phyloP scores from a whole-genome alignment of 139 green algal species.

The Astrephomene gubernaculifera region DNA sequence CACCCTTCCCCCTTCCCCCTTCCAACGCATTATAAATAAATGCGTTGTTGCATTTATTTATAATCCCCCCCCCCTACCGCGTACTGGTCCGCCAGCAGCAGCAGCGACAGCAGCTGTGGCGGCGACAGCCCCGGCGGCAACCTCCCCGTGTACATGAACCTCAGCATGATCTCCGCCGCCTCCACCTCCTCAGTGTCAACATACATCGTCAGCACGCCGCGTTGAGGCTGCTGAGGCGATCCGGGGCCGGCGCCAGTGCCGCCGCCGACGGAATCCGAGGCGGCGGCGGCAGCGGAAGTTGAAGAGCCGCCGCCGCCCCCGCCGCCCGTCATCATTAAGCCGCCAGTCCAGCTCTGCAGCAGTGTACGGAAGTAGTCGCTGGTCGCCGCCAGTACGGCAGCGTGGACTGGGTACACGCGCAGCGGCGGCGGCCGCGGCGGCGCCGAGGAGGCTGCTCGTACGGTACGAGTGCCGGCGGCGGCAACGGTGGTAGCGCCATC shows the following conservation, averaged over 20 bases:
- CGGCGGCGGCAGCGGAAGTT: too few species aligned
- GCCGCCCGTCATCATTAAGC: not conserved
- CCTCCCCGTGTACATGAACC: conserved; percentile 39
- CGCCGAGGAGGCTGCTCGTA: not conserved
- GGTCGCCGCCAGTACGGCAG: conserved; percentile 21
- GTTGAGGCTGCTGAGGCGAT: too few species aligned
- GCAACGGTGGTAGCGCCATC: not conserved
- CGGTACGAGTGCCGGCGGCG: not conserved
- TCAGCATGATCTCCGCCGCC: conserved; percentile 29
- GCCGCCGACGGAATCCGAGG: too few species aligned
- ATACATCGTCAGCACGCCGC: conserved; percentile 30
- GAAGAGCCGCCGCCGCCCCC: not conserved
- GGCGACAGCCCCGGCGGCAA: conserved; percentile 6
- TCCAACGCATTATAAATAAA: too few species aligned
- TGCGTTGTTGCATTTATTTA: too few species aligned
- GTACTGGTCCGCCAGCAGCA: conserved; percentile 37
- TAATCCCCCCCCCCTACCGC: too few species aligned
- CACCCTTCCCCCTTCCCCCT: too few species aligned
- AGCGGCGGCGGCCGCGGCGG: conserved; percentile 2
- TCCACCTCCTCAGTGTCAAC: conserved; percentile 13
- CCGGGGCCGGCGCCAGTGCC: not conserved
- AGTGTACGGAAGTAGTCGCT: conserved; percentile 34
- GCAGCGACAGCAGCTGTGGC: conserved; percentile 1
- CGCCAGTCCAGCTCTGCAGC: conserved; percentile 12
- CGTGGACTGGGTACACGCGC: conserved; percentile 13